Percentiles rank a stretch among this genome's conserved stretches.
These are phyloP conservation scores for Dalbergia oliveri DNA, from an alignment of 306 rosid species.

Conservation along the genomic window DNA sequence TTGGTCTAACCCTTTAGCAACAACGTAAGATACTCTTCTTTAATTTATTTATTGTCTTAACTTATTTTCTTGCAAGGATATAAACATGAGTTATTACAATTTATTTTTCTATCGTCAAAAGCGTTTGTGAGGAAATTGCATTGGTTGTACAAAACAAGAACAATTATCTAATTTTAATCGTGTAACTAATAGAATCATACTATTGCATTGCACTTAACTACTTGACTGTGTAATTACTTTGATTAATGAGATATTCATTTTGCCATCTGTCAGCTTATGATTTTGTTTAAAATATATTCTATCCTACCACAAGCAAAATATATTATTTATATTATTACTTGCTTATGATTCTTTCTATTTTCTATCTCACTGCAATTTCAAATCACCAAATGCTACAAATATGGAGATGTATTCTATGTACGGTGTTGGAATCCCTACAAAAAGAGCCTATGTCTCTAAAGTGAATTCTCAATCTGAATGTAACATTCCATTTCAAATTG, in stretches of 20 bases:
- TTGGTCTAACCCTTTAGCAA: conserved; percentile 88
- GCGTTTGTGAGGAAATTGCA: conserved; percentile 22
- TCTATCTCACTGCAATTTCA: conserved; percentile 51
- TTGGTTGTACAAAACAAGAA: conserved; percentile 3
- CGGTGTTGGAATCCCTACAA: conserved; percentile 87
- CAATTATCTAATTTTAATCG: conserved; percentile 2
- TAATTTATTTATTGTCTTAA: conserved; percentile 2
- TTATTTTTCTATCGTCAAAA: conserved; percentile 23
- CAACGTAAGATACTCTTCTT: conserved; percentile 61
- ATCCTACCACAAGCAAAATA: conserved; percentile 10
- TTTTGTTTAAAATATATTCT: conserved; percentile 2
- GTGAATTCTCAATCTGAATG: conserved; percentile 67
- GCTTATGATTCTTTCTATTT: conserved; percentile 26
- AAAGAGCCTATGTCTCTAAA: conserved; percentile 85
- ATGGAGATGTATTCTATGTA: conserved; percentile 88
- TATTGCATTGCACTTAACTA: background rate
- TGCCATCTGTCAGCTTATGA: background rate
- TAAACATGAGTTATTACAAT: conserved; percentile 5
- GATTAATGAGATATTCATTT: conserved; percentile 28
- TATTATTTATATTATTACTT: conserved; percentile 29
- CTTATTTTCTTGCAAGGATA: background rate
- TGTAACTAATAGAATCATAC: conserved; percentile 8
- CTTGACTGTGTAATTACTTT: conserved; percentile 18
- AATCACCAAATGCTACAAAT: conserved; percentile 82
- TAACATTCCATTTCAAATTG: conserved; percentile 82